Base-by-base conservation (phyloP, 1,139 yeast genomes). In the Taphrina populina region DNA sequence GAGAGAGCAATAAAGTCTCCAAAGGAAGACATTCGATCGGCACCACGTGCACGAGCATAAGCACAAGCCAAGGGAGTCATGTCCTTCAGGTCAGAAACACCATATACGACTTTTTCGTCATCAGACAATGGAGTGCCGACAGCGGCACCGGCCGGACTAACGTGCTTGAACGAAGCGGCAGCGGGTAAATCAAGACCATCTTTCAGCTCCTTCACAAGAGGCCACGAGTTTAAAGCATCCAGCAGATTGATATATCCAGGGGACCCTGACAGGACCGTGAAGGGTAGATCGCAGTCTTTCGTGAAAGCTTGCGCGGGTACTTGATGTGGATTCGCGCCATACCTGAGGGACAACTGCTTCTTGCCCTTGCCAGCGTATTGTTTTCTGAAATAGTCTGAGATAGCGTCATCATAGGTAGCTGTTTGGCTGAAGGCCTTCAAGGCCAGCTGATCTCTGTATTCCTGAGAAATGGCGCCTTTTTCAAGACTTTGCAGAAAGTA, bases 251-350 rank as follows among this genome's bases (percentile, higher is more conserved):
- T 90, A 77, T 92, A 92, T 66, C 98, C 97, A 63, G 98, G 98
- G 55, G 96, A 84, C 57, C 98, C 98, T 64, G 82, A 76, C 67
- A 92, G 77, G 29, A 90, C 97, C 75, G 85, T 86, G 78, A 92
- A 92, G 53, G 98, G 98, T 65, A 92, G 79, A 64, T 83, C 84
- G 65, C 95, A 96, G 65, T 80, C 77, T 58, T 84, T 73, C 57
- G 92, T 95, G 70, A 74, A 92, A 54, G 97, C 96, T 76, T 92
- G 98, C 33, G 98, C 96, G 36, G 98, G 98, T 73, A 88, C 90
- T 77, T 92, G 98, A 73, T 92, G 97, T 60, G 98, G 98, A 76
- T 92, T 92, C 61, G 96, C 96, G 70, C 98, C 98, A 72, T 92
- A 92, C 76, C 98, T 84, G 66, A 92, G 79, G 35, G 97, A 94